Conservation (phyloP, 2,329 filamentous ascomycete genomes). For the Fusarium annulatum region DNA sequence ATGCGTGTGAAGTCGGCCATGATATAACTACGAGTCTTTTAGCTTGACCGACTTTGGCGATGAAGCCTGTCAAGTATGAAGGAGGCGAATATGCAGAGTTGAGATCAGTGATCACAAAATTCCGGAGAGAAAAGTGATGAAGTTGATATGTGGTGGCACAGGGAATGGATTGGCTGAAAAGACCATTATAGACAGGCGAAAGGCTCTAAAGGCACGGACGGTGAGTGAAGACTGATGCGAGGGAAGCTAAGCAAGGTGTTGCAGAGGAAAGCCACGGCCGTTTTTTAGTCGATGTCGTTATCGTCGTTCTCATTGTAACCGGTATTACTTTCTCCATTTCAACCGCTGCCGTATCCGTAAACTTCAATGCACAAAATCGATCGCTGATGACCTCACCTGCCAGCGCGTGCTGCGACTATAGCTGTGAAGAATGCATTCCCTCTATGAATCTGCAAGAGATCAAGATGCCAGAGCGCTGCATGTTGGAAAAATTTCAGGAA, state of each 20-base stretch:
- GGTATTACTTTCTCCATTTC: slow-evolving; percentile 16
- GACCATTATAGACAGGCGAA: slow-evolving; percentile 17
- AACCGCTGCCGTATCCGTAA: slow-evolving; percentile 12
- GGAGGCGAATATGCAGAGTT: slow-evolving; percentile 19
- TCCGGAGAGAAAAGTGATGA: slow-evolving; percentile 10
- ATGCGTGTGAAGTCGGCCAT: background rate
- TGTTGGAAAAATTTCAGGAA: slow-evolving; percentile 29
- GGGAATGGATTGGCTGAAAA: slow-evolving; percentile 27
- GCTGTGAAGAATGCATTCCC: slow-evolving; percentile 3
- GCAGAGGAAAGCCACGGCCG: slow-evolving; percentile 25
- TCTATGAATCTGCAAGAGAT: slow-evolving; percentile 15
- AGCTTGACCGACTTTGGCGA: slow-evolving; percentile 5
- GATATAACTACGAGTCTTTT: background rate
- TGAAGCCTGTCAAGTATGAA: slow-evolving; percentile 4
- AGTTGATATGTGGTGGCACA: slow-evolving; percentile 28
- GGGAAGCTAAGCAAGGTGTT: slow-evolving; percentile 28
- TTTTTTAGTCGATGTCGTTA: slow-evolving; percentile 29
- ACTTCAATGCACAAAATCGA: slow-evolving; percentile 9
- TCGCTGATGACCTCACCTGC: slow-evolving; percentile 6
- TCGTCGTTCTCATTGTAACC: slow-evolving; percentile 21
- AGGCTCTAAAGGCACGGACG: background rate
- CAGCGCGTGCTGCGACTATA: background rate
- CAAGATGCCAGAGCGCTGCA: slow-evolving; percentile 24
- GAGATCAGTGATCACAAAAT: slow-evolving; percentile 25
- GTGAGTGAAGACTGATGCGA: slow-evolving; percentile 33